A percentile compares a stretch with the other conserved stretches of the same genome.
Evolutionary conservation across 768 basidiomycete genomes (phyloP).

Genomic region (Boletus tomentosulus): DNA sequence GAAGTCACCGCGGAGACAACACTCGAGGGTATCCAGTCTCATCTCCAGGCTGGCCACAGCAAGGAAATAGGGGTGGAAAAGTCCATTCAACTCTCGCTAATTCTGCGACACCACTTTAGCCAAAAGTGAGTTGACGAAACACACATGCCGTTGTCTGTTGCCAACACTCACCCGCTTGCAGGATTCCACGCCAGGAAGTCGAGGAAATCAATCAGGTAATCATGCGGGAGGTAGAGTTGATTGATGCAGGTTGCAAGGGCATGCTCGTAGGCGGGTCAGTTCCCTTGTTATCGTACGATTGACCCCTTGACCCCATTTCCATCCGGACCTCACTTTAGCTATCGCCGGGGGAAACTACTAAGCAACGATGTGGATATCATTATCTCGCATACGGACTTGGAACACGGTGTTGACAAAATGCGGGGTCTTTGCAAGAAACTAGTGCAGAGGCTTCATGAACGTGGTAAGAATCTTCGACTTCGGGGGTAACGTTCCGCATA

Average conservation of each 20-base stretch:
- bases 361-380: slow-evolving; percentile 91
- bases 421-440: slow-evolving; percentile 61
- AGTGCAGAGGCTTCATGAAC: slow-evolving; percentile 50
- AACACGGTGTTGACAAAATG: slow-evolving; percentile 42
- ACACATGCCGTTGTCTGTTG: neutral
- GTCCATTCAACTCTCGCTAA: slow-evolving; percentile 55
- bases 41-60: slow-evolving; percentile 16
- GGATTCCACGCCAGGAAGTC: slow-evolving; percentile 73
- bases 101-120: slow-evolving; percentile 54
- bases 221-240: slow-evolving; percentile 55
- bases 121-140: slow-evolving; percentile 33
- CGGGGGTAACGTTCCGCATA: neutral
- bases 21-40: slow-evolving; percentile 16
- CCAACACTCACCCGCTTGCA: slow-evolving; percentile 17
- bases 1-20: slow-evolving; percentile 37
- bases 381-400: slow-evolving; percentile 63
- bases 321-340: slow-evolving; percentile 39
- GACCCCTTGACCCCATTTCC: neutral
- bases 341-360: slow-evolving; percentile 75
- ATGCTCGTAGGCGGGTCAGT: slow-evolving; percentile 81
- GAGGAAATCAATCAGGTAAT: slow-evolving; percentile 70
- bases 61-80: slow-evolving; percentile 30
- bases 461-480: slow-evolving; percentile 40
- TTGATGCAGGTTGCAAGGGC: slow-evolving; percentile 65
- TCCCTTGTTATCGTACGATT: neutral